phyloP scores from a whole-genome alignment of 2,329 filamentous ascomycete genomes.

The Penicillium glabrum region DNA sequence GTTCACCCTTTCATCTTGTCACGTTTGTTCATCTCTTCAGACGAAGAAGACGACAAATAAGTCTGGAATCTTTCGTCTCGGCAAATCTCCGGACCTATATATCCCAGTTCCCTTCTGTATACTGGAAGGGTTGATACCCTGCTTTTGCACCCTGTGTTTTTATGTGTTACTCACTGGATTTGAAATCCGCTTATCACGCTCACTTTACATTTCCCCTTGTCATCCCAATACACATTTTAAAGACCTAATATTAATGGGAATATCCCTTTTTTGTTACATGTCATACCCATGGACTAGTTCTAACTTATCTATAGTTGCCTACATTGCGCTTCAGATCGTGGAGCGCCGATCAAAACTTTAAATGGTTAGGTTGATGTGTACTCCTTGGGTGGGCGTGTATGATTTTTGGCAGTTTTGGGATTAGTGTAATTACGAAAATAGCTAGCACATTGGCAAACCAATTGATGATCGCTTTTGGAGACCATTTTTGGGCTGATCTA shows the following conservation, averaged over 20 bases:
- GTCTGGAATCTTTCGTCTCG: neutral
- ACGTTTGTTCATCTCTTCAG: conserved; percentile 7
- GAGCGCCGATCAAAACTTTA: conserved; percentile 37
- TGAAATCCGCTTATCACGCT: neutral
- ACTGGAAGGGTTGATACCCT: neutral
- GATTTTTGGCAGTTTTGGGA: neutral
- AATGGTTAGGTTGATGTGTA: neutral
- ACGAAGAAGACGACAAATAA: conserved; percentile 10
- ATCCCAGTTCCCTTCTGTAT: neutral
- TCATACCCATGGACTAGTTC: neutral
- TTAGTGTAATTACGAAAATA: neutral
- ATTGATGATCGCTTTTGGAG: neutral
- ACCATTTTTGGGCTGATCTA: neutral
- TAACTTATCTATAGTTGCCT: conserved; percentile 30
- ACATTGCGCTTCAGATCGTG: conserved; percentile 32
- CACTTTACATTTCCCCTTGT: conserved; percentile 1
- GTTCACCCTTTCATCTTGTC: neutral
- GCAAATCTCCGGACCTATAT: neutral
- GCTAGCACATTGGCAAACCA: neutral
- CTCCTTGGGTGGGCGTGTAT: neutral
- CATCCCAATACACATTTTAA: conserved; percentile 8
- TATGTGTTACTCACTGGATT: neutral
- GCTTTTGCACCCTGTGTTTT: neutral
- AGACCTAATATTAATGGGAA: conserved; percentile 16
- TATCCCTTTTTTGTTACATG: neutral